Base-by-base conservation (phyloP, 2,329 filamentous ascomycete species). In the Ceratocystiopsis brevicomis region DNA sequence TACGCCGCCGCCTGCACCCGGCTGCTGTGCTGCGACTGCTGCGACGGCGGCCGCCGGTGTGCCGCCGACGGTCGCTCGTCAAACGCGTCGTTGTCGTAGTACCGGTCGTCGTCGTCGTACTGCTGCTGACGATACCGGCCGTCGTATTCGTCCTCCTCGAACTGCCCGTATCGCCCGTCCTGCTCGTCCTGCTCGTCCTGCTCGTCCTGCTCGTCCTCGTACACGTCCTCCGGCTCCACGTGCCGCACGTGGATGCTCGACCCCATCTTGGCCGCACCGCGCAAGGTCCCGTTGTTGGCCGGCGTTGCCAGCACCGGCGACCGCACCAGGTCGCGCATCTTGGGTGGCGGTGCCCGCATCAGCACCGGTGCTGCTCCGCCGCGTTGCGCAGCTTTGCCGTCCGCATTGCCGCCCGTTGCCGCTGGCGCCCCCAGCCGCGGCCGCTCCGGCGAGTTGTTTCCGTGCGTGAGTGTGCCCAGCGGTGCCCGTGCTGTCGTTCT, bases 361-460 rank as follows among this genome's bases (percentile, higher is more conserved):
- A 64, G 58, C 0, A 72, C 73, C 42, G 73, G 71, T 21, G 19
- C 19, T 30, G 25, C 25, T 30, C 25, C 25, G 10, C 25, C 25
- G 25, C 25, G 25, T 9, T 6, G 25, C 25, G 67, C 44, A 73
- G 57, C 42, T 63, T 30, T 62, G 33, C 42, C 41, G 39, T 63
- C 39, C 13, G 19, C 36, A 6, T 4, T 19, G 16, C 17, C 40
- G 41, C 42, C 36, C 5, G 5, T 12, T 1, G 42, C 17, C 3
- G 43, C 21, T 3, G 17, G 2, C 11, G 17, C 40, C 13, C 65
- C 64, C 35, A 58, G 61, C 11, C 69, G 66, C 15, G 62, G 57
- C 38, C 86, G 78, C 53, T 93, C 85, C 6, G 85, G 82, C 10
- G 85, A 93, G 59, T 88, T 93, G 56, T 69, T 78, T 39, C 77